Evolutionary conservation across 1,284 basidiomycete species (phyloP), one percentile per base, ranked within the genome.

Genomic region (Mycena sp.): DNA sequence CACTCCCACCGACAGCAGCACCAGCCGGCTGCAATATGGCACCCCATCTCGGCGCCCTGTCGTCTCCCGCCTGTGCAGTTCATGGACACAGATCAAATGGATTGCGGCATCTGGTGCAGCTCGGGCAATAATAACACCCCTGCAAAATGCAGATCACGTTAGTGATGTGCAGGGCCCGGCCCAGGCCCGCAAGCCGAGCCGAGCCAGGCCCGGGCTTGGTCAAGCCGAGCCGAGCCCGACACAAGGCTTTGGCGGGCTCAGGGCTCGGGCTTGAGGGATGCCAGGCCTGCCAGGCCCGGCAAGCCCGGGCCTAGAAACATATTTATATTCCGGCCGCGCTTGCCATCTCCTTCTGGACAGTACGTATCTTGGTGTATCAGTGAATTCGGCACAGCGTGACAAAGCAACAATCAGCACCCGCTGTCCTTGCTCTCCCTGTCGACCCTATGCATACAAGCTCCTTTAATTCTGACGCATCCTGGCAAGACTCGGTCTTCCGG

Each of bases 361-460:
- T 17, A 9, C 35, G 35, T 37, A 37, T 37, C 9, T 37, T 37
- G 35, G 10, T 37, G 35, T 37, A 9, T 37, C 10, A 37, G 10
- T n/a, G n/a, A 41, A 21, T 41, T 41, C 32, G 32, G 32, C 7
- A 35, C 32, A 35, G 32, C 32, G 32, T 35, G 32, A 35, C 32
- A 14, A 9, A 35, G 32, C 25, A 48, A 37, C 48, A 30, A 50
- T 50, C 48, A 50, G 48, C 30, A 30, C 48, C 48, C 29, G 48
- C 48, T 35, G 48, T 50, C 48, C 48, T 50, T 17, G 48, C 32
- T 37, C 48, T 44, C 41, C 41, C 41, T 21, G 41, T 44, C 41
- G 41, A 44, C 41, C 41, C 41, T 44, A 44, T 44, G 41, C 23
- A 21, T 21, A 44, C 17, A 44, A 44, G 41, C 41, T 44, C 41